Conservation (phyloP, 2,329 filamentous ascomycete genomes). For the Stagonosporopsis tanaceti region DNA sequence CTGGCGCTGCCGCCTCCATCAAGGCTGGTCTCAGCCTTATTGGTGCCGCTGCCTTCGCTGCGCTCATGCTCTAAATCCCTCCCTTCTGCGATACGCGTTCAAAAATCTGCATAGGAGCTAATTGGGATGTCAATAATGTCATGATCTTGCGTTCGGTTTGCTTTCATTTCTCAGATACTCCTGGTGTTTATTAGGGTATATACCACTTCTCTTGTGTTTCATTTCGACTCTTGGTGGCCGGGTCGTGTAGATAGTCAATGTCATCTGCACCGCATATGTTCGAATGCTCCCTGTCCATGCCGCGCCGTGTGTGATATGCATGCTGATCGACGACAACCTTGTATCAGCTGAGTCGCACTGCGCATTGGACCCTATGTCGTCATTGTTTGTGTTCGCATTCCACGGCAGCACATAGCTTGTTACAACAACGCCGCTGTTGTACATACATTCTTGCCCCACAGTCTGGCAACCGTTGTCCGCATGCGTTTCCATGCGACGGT, state of each 20-base stretch:
- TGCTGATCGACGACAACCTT: neutral
- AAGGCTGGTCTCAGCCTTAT: constrained; percentile 50
- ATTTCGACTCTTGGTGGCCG: constrained; percentile 18
- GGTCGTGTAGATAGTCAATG: constrained; percentile 20
- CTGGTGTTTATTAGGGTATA: constrained; percentile 30
- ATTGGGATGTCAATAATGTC: constrained; percentile 31
- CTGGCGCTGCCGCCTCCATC: constrained; percentile 46
- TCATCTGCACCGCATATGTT: constrained; percentile 16
- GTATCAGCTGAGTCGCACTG: neutral
- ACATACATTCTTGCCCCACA: neutral
- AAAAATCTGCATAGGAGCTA: constrained; percentile 20
- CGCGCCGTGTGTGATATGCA: neutral
- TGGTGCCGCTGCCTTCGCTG: constrained; percentile 52
- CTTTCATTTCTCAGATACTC: constrained; percentile 24
- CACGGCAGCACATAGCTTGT: neutral
- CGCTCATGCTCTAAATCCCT: constrained; percentile 49
- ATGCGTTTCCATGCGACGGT: constrained; percentile 7
- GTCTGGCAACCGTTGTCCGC: neutral
- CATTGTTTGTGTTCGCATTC: constrained; percentile 15
- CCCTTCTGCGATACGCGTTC: constrained; percentile 8
- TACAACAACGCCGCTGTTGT: neutral
- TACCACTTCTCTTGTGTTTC: constrained; percentile 19
- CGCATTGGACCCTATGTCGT: constrained; percentile 9
- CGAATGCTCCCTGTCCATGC: neutral
- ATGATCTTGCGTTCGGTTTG: constrained; percentile 22